Base-by-base conservation (phyloP, 306 rosid genomes). In the Amphicarpaea edgeworthii region DNA sequence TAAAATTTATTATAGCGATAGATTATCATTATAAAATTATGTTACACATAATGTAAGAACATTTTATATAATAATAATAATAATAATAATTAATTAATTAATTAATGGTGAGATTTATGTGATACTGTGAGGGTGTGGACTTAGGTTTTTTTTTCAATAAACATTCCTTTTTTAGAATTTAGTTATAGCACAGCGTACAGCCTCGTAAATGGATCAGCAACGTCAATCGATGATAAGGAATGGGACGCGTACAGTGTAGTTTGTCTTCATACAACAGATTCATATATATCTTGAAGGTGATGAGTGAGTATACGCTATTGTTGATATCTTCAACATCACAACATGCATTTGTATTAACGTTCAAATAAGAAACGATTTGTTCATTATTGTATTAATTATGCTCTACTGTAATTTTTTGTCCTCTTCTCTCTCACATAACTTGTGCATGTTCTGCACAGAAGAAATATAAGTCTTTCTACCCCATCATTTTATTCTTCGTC, bases 361-460 rank as follows among this genome's bases (percentile, higher is more conserved):
- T 50, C 19, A 68, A 61, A 41, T n/a, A 59, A 42, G 57, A 74
- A 69, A 17, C 26, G 2, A 21, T 75, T 54, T 83, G 66, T 63
- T 67, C 79, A 64, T 55, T 83, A 43, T 72, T 12, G 26, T 65
- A 51, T 62, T 59, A 32, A 12, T 69, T 12, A 70, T 79, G 75
- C 79, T 63, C 20, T 75, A 37, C 82, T 79, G 82, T 75, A 46
- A n/a, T n/a, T 55, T 77, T 70, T 83, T 75, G 81, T 79, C 75
- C 59, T 32, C 59, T 47, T 74, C 63, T 42, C 65, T 7, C 66
- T 42, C 8, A 34, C 38, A 43, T 68, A 9, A 7, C 75, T 45
- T 66, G 47, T 82, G 37, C 67, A 46, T 82, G 50, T 72, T 38
- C 76, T 77, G 62, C 17, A 57, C 37, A 45, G 1, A 67, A 23